Base-by-base conservation (phyloP, 768 basidiomycete genomes). In the Hysterangium stoloniferum region DNA sequence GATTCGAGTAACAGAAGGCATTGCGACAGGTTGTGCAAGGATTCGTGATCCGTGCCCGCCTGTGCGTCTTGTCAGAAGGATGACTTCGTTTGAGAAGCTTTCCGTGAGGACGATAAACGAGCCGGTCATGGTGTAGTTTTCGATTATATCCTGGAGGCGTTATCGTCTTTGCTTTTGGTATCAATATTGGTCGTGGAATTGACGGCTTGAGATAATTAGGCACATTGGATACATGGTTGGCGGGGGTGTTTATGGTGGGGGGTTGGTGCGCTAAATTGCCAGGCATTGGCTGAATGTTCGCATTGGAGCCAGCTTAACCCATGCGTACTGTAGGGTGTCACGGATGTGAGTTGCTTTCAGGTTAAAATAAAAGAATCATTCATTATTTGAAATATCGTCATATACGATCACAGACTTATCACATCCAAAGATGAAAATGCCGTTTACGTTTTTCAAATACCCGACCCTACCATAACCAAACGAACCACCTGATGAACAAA, bases 191-290 rank as follows among this genome's bases (percentile, higher is more conserved):
- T 9, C 38, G 12, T 41, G 12, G 11, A 8, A 8, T 11, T 11
- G 8, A 9, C 57, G 63, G 41, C 4, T 52, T 55, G 11, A 62
- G 51, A 34, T 32, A 48, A 34, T n/a, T n/a, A n/a, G n/a, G n/a
- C n/a, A n/a, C n/a, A n/a, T 47, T 40, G 11, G 56, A 45, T 42
- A 67, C 57, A 49, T 63, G 64, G 2, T 54, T 54, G 4, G 71
- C 65, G 24, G 73, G 59, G 0, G 34, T 57, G 24, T 59, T 43
- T 41, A 71, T 58, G 0, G 65, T 61, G 1, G 75, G 75, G 48
- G 71, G 64, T 31, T 69, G 60, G 53, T 75, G 79, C 19, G 79
- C 60, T 15, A 73, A 54, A 40, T 72, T 75, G 53, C 66, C 66
- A 3, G 54, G 22, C 5, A 73, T 59, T 35, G 45, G 53, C 37